Evolutionary conservation across 495 filamentous ascomycete species (phyloP).

Genomic region (Talaromyces liani): DNA sequence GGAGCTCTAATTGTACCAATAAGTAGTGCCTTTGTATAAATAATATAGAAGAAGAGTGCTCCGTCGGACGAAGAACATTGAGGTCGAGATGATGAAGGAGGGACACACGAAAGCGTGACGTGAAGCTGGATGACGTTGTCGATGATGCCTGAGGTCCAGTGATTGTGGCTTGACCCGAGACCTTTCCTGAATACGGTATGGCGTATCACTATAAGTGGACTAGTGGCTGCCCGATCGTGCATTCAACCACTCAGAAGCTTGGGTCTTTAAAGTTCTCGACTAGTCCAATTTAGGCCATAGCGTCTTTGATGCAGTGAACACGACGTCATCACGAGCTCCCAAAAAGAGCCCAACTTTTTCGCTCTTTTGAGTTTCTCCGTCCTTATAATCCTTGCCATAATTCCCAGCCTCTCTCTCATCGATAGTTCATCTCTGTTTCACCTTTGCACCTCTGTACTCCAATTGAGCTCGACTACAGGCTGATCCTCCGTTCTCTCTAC

Average conservation of each 20-base stretch:
- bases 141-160: not conserved
- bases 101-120: not conserved
- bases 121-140: not conserved
- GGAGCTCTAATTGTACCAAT: not conserved
- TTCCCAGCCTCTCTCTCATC: not conserved
- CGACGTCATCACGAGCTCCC: conserved; percentile 3
- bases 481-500: not conserved
- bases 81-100: not conserved
- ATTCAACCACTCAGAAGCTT: not conserved
- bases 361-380: not conserved
- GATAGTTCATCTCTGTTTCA: not conserved
- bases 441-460: not conserved
- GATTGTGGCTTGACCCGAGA: not conserved
- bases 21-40: not conserved
- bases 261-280: not conserved
- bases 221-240: not conserved
- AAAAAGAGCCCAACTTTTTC: not conserved
- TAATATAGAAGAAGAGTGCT: not conserved
- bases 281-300: not conserved
- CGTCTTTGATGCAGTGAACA: not conserved
- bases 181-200: not conserved
- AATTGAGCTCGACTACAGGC: not conserved
- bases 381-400: not conserved
- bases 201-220: not conserved
- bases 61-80: not conserved